Base-by-base conservation (phyloP, 2,329 filamentous ascomycete genomes). In the Cryphonectria nitschkei region DNA sequence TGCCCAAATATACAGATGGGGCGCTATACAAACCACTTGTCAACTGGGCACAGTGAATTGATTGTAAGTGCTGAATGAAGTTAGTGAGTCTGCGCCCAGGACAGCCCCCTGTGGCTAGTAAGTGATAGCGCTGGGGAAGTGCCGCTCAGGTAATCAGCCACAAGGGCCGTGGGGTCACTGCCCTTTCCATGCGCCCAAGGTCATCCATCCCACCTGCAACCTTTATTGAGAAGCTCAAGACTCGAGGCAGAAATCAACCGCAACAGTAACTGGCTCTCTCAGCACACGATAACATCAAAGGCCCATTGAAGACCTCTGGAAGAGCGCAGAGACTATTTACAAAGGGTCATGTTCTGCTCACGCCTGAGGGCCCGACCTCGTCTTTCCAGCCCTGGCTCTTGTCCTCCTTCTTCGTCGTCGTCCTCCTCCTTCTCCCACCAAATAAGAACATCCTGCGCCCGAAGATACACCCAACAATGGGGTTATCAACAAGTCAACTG, bases 271-370 rank as follows among this genome's bases (percentile, higher is more conserved):
- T 2, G 8, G 19, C 22, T 13, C n/a, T 19, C 2, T 1, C 54
- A 32, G 26, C 13, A 34, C 54, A 32, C 54, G 26, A 7, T 0
- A 32, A 58, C 11, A 14, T 16, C 54, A 8, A 19, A 14, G 19
- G 29, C 11, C 2, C 13, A 8, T 16, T 6, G 29, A 58, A 2
- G 16, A 32, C 22, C n/a, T 58, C 13, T 34, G 26, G 14, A 14
- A 32, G 29, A 58, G 29, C 13, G 54, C 54, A 19, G 54, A 19
- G 13, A 58, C 16, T 32, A 6, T n/a, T 19, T 50, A 22, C 2
- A 8, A n/a, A 58, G 29, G 54, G 26, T 34, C 63, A 65, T 65
- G 63, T 65, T 65, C n/a, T 52, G 63, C 43, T 65, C 43, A 26
- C 41, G 63, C 43, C 43, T 65, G 63, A 39, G 43, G 43, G 41